Percentiles rank a stretch among this genome's conserved stretches.
These are phyloP conservation scores for Puccinia polysora DNA, from an alignment of 1,284 basidiomycete species.

Conservation along the genomic window DNA sequence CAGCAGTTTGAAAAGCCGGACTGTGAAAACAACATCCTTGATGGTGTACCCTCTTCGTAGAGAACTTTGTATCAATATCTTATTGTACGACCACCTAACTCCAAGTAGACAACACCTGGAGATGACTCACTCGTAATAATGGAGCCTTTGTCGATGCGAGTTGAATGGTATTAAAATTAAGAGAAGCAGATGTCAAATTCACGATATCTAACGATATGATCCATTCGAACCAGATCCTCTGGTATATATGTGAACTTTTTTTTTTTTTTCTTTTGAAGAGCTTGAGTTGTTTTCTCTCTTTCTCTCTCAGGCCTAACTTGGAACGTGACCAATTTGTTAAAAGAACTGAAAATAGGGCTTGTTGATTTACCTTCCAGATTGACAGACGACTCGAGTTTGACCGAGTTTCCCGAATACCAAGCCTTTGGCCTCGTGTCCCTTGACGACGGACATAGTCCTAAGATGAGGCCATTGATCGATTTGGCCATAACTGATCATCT, in stretches of 20 bases:
- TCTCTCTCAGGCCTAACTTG: neutral
- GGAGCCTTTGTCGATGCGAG: conserved; percentile 2
- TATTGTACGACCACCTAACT: neutral
- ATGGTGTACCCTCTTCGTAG: conserved; percentile 26
- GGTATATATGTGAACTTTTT: too few species aligned
- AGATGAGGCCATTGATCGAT: conserved; percentile 48
- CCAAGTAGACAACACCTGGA: neutral
- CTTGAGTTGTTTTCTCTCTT: too few species aligned
- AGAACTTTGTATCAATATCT: neutral
- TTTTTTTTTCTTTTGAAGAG: too few species aligned
- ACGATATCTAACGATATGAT: too few species aligned
- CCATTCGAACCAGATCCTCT: too few species aligned
- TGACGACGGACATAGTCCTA: conserved; percentile 56
- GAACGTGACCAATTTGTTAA: neutral
- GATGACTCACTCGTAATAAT: conserved; percentile 38
- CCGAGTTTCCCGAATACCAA: conserved; percentile 73
- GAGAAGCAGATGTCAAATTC: neutral
- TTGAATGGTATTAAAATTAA: neutral
- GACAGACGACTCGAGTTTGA: conserved; percentile 32
- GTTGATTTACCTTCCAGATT: conserved; percentile 33
- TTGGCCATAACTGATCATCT: conserved; percentile 46
- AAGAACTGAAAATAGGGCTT: neutral
- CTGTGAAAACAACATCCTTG: conserved; percentile 32
- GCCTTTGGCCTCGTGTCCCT: conserved; percentile 65
- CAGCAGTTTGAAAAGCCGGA: conserved; percentile 27